A percentile compares a stretch with the other conserved stretches of the same genome.
Evolutionary conservation across 2,329 filamentous ascomycete genomes (phyloP).

Genomic region (Didymella keratinophila): DNA sequence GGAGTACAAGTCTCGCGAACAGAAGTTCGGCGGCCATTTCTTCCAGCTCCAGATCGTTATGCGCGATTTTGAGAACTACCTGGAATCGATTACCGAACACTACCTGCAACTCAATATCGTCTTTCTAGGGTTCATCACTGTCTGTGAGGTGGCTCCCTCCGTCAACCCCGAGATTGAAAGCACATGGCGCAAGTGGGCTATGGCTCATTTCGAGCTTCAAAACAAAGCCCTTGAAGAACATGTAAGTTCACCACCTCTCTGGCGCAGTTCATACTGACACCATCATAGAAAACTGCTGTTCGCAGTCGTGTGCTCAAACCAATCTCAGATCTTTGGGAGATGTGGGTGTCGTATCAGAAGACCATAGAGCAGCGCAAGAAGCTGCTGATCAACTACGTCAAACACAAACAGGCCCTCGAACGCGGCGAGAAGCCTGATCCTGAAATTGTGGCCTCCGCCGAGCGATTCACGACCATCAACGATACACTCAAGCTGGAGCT

Average conservation of each 20-base stretch:
- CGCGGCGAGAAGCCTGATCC: slow-evolving; percentile 86
- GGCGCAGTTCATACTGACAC: slow-evolving; percentile 19
- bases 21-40: slow-evolving; percentile 91
- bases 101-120: slow-evolving; percentile 83
- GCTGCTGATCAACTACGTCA: slow-evolving; percentile 87
- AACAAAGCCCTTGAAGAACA: slow-evolving; percentile 85
- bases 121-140: slow-evolving; percentile 80
- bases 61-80: slow-evolving; percentile 92
- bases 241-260: slow-evolving; percentile 59
- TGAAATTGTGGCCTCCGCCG: slow-evolving; percentile 81
- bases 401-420: slow-evolving; percentile 78
- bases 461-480: slow-evolving; percentile 90
- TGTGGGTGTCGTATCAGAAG: slow-evolving; percentile 83
- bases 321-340: slow-evolving; percentile 77
- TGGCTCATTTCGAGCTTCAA: slow-evolving; percentile 85
- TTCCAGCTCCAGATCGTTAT: slow-evolving; percentile 91
- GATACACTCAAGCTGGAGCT: slow-evolving; percentile 93
- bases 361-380: slow-evolving; percentile 96
- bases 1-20: slow-evolving; percentile 79
- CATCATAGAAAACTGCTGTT: slow-evolving; percentile 66
- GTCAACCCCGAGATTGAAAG: slow-evolving; percentile 83
- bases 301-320: slow-evolving; percentile 85
- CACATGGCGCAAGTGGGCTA: slow-evolving; percentile 92
- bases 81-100: slow-evolving; percentile 79
- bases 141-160: slow-evolving; percentile 70